A percentile compares a stretch with the other conserved stretches of the same genome.
Conservation (phyloP, 2,329 filamentous ascomycete genomes). For the Aspergillus novofumigatus region DNA sequence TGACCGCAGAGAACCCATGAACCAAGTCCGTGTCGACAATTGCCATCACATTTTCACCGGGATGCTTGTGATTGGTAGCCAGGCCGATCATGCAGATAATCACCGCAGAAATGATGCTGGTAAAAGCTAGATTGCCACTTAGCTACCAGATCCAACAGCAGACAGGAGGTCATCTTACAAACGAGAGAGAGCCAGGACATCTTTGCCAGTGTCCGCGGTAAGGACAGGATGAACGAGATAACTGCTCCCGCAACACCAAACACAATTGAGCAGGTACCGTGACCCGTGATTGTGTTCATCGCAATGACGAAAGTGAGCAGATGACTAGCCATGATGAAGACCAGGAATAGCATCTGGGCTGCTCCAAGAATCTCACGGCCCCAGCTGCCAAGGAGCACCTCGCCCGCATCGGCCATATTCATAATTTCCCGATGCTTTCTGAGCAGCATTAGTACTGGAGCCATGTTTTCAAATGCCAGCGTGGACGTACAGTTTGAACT, state of each 20-base stretch:
- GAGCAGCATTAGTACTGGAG: too few species aligned
- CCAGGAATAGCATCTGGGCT: conserved; percentile 60
- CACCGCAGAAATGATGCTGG: conserved; percentile 61
- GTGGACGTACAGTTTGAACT: too few species aligned
- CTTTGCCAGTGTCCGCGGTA: conserved; percentile 60
- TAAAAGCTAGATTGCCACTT: conserved; percentile 47
- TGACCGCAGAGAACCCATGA: conserved; percentile 57
- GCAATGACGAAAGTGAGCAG: conserved; percentile 66
- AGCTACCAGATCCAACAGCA: neutral
- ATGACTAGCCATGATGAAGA: conserved; percentile 70
- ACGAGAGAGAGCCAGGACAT: conserved; percentile 60
- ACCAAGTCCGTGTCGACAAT: conserved; percentile 45
- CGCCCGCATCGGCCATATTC: conserved; percentile 66
- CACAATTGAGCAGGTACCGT: conserved; percentile 60
- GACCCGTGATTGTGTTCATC: conserved; percentile 60
- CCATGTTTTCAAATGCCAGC: too few species aligned
- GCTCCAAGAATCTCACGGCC: conserved; percentile 60
- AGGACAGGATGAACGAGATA: conserved; percentile 55
- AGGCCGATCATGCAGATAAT: conserved; percentile 64
- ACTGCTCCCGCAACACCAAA: conserved; percentile 59
- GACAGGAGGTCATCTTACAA: conserved; percentile 28
- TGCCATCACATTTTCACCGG: conserved; percentile 34
- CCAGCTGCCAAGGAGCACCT: conserved; percentile 56
- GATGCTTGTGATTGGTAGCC: conserved; percentile 51
- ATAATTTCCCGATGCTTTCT: too few species aligned